Base-by-base conservation (phyloP, 768 basidiomycete species). In the Kwoniella dendrophila region DNA sequence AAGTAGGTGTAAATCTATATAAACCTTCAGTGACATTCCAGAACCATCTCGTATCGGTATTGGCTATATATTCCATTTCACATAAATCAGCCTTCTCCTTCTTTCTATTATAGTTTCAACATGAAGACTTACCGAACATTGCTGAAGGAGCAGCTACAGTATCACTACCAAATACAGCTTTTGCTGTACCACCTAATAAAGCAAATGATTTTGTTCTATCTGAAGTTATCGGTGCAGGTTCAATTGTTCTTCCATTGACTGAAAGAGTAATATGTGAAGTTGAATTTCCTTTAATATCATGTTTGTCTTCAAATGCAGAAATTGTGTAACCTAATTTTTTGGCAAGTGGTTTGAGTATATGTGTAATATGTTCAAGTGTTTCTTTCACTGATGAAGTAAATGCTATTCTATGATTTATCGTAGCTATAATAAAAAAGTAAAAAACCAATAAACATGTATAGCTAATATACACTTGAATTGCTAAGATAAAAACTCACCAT, bases 1-100 rank as follows among this genome's bases (percentile, higher is more conserved):
- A 26, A 2, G 77, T 72, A 5, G 81, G 81, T 0, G 76, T 72
- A 65, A 80, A 80, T 36, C 81, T 67, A 58, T 79, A 81, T 47
- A 81, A 70, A 61, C 78, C 74, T 1, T 30, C 24, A 0, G 80
- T 78, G 3, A 77, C 41, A 43, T 77, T 72, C 80, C 80, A 80
- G 67, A 69, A 71, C 24, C 41, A 38, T 40, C 57, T 62, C 2
- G 76, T 78, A 40, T 78, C 79, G 34, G 80, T 81, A 56, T 80
- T 80, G 20, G 79, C 79, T 73, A n/a, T 8, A 26, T 0, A 12
- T 27, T 27, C n/a, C 51, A 5, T 12, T 44, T 29, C 34, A 5
- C 1, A 5, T 40, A 7, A 1, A n/a, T 34, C 30, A 52, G 20
- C 41, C 10, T 24, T 36, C 20, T 47, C 30, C 43, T 7, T 27